A percentile compares a stretch with the other conserved stretches of the same genome.
These are phyloP conservation scores for Backusella mclennaniae DNA, from an alignment of 192 early-diverging fungal species.

Conservation along the genomic window DNA sequence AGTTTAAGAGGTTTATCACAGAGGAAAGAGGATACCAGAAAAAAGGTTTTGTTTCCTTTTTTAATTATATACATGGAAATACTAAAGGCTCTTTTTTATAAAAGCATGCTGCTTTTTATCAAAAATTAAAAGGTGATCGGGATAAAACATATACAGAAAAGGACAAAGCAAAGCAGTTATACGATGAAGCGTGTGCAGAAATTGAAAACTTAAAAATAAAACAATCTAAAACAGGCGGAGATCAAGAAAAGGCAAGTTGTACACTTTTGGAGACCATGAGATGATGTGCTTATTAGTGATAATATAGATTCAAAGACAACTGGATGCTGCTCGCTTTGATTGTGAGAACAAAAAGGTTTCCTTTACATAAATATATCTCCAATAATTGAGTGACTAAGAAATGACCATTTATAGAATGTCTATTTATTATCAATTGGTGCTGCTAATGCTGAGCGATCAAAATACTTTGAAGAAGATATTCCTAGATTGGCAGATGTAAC, in stretches of 20 bases:
- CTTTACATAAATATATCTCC: not conserved
- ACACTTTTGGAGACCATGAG: not conserved
- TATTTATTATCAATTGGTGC: slow-evolving; percentile 63
- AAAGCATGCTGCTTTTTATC: slow-evolving; percentile 65
- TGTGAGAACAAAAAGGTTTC: slow-evolving; percentile 64
- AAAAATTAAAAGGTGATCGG: slow-evolving; percentile 54
- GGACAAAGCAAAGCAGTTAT: slow-evolving; percentile 60
- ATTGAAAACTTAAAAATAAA: slow-evolving; percentile 58
- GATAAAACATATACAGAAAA: slow-evolving; percentile 61
- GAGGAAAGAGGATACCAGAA: slow-evolving; percentile 67
- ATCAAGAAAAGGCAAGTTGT: slow-evolving; percentile 44
- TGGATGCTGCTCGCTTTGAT: slow-evolving; percentile 61
- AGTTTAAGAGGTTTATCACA: slow-evolving; percentile 48
- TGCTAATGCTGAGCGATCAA: slow-evolving; percentile 61
- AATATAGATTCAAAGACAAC: slow-evolving; percentile 34
- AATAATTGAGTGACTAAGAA: not conserved
- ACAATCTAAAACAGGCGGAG: slow-evolving; percentile 57
- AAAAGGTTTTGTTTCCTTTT: slow-evolving; percentile 52
- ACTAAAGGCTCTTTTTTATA: not conserved
- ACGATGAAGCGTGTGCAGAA: slow-evolving; percentile 64
- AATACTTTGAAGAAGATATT: slow-evolving; percentile 63
- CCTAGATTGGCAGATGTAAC: slow-evolving; percentile 58
- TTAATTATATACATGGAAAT: not conserved
- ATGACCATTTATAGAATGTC: slow-evolving; percentile 48
- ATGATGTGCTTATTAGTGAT: not conserved